A percentile compares a stretch with the other conserved stretches of the same genome.
Conservation (phyloP, 2,329 filamentous ascomycete species). For the Myotisia sp. region DNA sequence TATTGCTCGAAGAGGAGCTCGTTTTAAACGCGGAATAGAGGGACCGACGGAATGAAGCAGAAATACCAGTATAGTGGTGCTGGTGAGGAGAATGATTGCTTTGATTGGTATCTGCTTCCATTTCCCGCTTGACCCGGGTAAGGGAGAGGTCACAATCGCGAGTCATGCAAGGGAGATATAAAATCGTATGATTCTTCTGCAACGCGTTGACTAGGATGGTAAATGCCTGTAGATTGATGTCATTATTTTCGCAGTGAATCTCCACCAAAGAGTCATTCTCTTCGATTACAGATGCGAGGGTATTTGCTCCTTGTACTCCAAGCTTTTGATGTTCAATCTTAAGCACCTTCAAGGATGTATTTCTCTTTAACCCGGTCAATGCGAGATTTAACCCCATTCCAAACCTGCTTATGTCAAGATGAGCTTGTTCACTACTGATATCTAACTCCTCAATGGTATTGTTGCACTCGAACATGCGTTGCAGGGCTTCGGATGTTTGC, state of each 20-base stretch:
- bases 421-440: slow-evolving; percentile 57
- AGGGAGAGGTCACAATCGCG: slow-evolving; percentile 48
- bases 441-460: slow-evolving; percentile 51
- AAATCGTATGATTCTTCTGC: slow-evolving; percentile 48
- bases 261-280: slow-evolving; percentile 49
- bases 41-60: slow-evolving; percentile 31
- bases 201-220: slow-evolving; percentile 55
- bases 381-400: slow-evolving; percentile 55
- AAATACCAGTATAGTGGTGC: too few relatives aligned
- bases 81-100: slow-evolving; percentile 18
- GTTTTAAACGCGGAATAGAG: slow-evolving; percentile 29
- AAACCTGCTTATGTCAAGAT: slow-evolving; percentile 55
- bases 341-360: slow-evolving; percentile 46
- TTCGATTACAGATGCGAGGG: slow-evolving; percentile 53
- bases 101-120: slow-evolving; percentile 38
- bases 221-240: slow-evolving; percentile 55
- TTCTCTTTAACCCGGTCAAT: slow-evolving; percentile 49
- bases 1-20: too few relatives aligned
- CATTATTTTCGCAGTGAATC: slow-evolving; percentile 58
- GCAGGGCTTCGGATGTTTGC: slow-evolving; percentile 51
- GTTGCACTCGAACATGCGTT: slow-evolving; percentile 52
- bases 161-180: slow-evolving; percentile 50
- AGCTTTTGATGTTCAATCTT: slow-evolving; percentile 55
- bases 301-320: slow-evolving; percentile 54
- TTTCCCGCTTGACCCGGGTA: slow-evolving; percentile 43